Evolutionary conservation across 2,329 filamentous ascomycete species (phyloP).

Genomic region (Trichoderma citrinoviride): DNA sequence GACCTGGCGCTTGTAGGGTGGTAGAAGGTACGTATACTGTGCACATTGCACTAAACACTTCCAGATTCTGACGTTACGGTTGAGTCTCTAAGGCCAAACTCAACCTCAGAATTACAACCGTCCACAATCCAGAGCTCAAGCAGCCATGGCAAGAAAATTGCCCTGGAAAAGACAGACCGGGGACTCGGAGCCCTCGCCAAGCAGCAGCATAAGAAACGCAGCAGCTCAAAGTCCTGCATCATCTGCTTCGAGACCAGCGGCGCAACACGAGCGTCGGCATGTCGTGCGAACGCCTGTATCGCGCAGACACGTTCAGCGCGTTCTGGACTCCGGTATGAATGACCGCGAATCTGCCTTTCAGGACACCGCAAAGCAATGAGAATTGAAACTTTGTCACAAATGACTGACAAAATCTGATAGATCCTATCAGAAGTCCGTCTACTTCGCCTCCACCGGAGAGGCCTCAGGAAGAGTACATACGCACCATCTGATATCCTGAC

Average conservation of each 20-base stretch:
- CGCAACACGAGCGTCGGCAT: not conserved
- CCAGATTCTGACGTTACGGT: no score
- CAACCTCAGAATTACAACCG: not conserved
- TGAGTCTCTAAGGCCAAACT: not conserved
- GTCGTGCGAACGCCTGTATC: not conserved
- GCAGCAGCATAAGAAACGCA: not conserved
- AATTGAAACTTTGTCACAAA: not conserved
- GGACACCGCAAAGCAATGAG: not conserved
- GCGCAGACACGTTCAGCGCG: constrained; percentile 21
- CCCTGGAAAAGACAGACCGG: constrained; percentile 1
- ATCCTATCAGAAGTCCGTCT: constrained; percentile 41
- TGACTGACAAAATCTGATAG: constrained; percentile 18
- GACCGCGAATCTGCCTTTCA: not conserved
- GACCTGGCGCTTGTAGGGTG: no score
- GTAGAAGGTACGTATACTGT: no score
- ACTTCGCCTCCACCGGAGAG: constrained; percentile 53
- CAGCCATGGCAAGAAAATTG: constrained; percentile 17
- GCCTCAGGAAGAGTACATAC: constrained; percentile 48
- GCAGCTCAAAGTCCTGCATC: not conserved
- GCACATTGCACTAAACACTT: not conserved
- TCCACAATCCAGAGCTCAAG: not conserved
- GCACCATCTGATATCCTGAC: not conserved
- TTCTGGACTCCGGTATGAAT: constrained; percentile 28
- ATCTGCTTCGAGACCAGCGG: not conserved
- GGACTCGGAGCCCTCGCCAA: not conserved